Evolutionary conservation across 257 asterid genomes (phyloP), one percentile per base, ranked within the genome.

Genomic region (Scutellaria galericulata): DNA sequence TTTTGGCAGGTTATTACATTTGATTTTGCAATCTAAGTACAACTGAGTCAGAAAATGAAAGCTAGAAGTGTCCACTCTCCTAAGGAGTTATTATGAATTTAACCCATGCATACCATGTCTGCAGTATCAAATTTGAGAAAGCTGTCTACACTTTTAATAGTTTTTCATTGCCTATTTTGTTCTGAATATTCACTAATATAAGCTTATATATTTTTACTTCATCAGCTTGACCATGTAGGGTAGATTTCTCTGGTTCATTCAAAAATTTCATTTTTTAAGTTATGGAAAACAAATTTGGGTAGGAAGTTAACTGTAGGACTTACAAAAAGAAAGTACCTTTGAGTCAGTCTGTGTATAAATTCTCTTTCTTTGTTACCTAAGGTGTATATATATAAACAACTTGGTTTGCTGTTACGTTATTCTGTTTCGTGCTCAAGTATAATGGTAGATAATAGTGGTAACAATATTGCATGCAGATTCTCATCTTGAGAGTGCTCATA

Each of bases 1-100:
- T 73, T 62, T 80, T 91, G 85, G 96, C 97, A 89, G 97, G 97
- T 90, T 54, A 78, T 64, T 81, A 71, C 69, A 62, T 80, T 75
- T 67, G 31, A 39, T 56, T 57, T 66, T 76, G 7, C 57, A 55
- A 54, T 74, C 22, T 59, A 24, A 66, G 40, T 76, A 54, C 24
- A 45, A 48, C 7, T 62, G 53, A 56, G 24, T 50, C 48, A 8
- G 60, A 41, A 65, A 27, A 57, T 66, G 56, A 57, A 18, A 59
- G 55, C 66, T 60, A 40, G 7, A 7, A 55, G 42, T 41, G 53
- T 31, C 37, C 27, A 24, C 12, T 74, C 46, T 9, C 9, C 22
- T 52, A 8, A 15, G 52, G 52, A 52, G 54, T 42, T 39, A 11
- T 58, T 24, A 22, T 40, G 40, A 47, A 8, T 57, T 42, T 40